Evolutionary conservation across 352 stramenopile genomes (phyloP).

Genomic region (Globisporangium paddicum): DNA sequence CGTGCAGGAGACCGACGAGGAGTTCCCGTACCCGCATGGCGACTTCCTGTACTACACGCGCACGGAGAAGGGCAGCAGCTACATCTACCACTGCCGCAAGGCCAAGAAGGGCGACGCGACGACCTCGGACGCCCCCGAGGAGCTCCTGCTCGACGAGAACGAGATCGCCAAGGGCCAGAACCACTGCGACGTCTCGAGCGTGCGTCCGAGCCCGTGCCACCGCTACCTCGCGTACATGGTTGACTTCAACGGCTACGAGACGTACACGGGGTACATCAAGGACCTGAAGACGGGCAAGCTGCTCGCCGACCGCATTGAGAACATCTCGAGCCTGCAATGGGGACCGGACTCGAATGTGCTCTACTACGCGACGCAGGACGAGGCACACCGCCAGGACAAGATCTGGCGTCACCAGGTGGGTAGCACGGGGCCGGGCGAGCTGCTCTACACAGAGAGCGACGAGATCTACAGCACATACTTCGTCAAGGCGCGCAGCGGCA

Average conservation of each 20-base stretch:
- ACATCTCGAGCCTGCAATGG: conserved; percentile 90
- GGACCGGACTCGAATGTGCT: conserved; percentile 85
- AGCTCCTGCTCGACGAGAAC: conserved; percentile 95
- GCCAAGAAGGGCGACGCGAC: conserved; percentile 29
- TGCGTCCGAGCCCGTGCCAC: conserved; percentile 86
- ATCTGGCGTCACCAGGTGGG: conserved; percentile 91
- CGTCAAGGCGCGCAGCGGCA: conserved; percentile 88
- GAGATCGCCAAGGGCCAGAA: conserved; percentile 82
- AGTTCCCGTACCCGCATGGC: conserved; percentile 80
- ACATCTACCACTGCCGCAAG: conserved; percentile 78
- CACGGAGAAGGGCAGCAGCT: conserved; percentile 84
- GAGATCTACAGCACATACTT: conserved; percentile 92
- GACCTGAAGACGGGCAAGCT: conserved; percentile 69
- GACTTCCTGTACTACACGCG: conserved; percentile 86
- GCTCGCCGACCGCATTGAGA: conserved; percentile 70
- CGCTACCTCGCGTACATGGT: conserved; percentile 93
- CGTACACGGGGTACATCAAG: conserved; percentile 90
- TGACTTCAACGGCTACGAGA: conserved; percentile 93
- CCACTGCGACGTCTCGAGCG: conserved; percentile 75
- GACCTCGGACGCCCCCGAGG: conserved; percentile 65
- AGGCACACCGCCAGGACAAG: conserved; percentile 91
- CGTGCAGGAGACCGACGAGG: conserved; percentile 86
- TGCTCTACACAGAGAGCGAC: conserved; percentile 95
- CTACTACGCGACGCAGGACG: conserved; percentile 93
- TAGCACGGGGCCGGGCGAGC: conserved; percentile 63